Conservation (phyloP, 2,329 filamentous ascomycete genomes). For the Ceratocystis ficicola region DNA sequence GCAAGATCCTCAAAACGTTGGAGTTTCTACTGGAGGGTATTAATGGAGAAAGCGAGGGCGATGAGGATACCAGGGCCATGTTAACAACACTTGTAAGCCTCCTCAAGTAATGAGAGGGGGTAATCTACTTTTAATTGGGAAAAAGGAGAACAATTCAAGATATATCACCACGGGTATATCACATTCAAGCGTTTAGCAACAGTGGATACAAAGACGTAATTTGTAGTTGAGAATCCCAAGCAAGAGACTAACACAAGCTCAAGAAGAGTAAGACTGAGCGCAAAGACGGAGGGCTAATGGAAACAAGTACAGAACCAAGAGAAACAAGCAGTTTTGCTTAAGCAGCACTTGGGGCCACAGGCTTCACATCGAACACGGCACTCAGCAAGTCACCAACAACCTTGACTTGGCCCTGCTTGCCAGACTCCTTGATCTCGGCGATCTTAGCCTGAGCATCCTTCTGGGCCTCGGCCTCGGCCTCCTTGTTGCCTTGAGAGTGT, state of each 20-base stretch:
- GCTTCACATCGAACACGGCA: constrained; percentile 75
- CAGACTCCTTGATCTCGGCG: constrained; percentile 66
- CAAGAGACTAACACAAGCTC: constrained; percentile 11
- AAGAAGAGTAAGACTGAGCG: constrained; percentile 14
- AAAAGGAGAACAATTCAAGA: background rate
- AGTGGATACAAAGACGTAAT: background rate
- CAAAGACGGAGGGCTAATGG: constrained; percentile 10
- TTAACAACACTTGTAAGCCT: constrained; percentile 41
- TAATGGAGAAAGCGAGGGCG: constrained; percentile 42
- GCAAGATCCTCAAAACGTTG: constrained; percentile 53
- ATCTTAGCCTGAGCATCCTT: constrained; percentile 66
- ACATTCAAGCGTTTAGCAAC: background rate
- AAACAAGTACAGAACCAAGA: constrained; percentile 12
- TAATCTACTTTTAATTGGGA: background rate
- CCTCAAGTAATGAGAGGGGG: constrained; percentile 27
- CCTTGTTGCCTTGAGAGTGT: constrained; percentile 83
- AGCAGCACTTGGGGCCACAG: constrained; percentile 39
- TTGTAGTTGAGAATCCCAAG: background rate
- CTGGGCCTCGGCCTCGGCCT: constrained; percentile 70
- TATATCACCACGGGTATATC: background rate
- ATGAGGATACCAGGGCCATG: constrained; percentile 44
- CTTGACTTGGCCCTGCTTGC: constrained; percentile 63
- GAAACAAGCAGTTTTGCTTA: background rate
- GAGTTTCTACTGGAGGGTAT: constrained; percentile 45
- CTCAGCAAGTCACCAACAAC: constrained; percentile 74